Percentiles rank a stretch among this genome's conserved stretches.
These are phyloP conservation scores for Auxenochlorella pyrenoidosa DNA, from an alignment of 139 green algal species.

Conservation along the genomic window DNA sequence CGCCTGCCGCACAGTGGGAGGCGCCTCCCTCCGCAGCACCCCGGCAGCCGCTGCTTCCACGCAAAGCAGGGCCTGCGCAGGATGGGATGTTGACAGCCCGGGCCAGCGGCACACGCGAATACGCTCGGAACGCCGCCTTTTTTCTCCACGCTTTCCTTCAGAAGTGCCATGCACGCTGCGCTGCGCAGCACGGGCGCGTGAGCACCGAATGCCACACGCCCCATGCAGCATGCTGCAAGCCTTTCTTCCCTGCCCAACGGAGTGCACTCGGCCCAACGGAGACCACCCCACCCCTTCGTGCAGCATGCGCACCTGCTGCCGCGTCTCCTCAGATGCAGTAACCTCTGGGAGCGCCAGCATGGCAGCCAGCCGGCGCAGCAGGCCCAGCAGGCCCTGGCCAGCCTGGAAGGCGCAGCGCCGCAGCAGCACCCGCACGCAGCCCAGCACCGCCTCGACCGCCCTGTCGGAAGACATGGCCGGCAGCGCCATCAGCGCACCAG, in stretches of 20 bases:
- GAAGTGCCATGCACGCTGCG: neutral
- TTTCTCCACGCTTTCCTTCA: no score
- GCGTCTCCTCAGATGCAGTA: constrained; percentile 50
- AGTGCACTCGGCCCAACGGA: no score
- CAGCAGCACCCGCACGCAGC: constrained; percentile 10
- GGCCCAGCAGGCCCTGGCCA: constrained; percentile 27
- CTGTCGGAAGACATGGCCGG: constrained; percentile 58
- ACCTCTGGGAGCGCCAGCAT: constrained; percentile 48
- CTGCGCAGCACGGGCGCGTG: no score
- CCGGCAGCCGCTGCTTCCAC: neutral
- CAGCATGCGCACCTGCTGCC: neutral
- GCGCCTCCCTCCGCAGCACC: neutral
- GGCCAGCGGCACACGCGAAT: no score
- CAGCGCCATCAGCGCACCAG: constrained; percentile 31
- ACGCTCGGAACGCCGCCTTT: no score
- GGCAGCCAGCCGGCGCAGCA: constrained; percentile 62
- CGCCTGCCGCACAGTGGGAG: neutral
- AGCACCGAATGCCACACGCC: no score
- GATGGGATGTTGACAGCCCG: no score
- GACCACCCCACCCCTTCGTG: no score
- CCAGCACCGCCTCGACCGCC: constrained; percentile 63
- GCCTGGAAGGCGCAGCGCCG: neutral
- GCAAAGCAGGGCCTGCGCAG: constrained; percentile 10
- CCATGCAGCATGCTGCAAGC: no score
- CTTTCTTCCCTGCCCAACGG: no score